A percentile compares a stretch with the other conserved stretches of the same genome.
These are phyloP conservation scores for Conoideocrella luteorostrata DNA, from an alignment of 2,329 filamentous ascomycete genomes.

Conservation along the genomic window DNA sequence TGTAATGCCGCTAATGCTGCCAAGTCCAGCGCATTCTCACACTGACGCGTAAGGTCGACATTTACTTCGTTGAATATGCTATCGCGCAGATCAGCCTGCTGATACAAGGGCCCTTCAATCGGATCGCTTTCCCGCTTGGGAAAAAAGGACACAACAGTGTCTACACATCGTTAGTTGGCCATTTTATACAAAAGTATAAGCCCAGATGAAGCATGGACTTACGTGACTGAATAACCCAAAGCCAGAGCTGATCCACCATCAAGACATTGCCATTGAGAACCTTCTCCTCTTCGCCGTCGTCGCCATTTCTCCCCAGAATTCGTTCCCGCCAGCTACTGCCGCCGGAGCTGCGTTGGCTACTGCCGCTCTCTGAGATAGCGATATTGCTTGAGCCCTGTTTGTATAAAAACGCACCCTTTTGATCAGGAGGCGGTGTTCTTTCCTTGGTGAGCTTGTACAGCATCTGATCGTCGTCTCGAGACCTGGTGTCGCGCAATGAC, in stretches of 20 bases:
- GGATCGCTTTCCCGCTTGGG: conserved; percentile 47
- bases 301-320: conserved; percentile 13
- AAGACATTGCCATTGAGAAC: conserved; percentile 50
- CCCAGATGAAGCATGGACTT: conserved; percentile 19
- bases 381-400: conserved; percentile 24
- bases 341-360: conserved; percentile 16
- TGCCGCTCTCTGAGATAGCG: conserved; percentile 20
- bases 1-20: conserved; percentile 57
- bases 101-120: conserved; percentile 48
- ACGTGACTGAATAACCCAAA: conserved; percentile 52
- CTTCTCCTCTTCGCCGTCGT: conserved; percentile 26
- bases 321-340: conserved; percentile 20
- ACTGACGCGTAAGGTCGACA: conserved; percentile 55
- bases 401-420: conserved; percentile 18
- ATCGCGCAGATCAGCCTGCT: conserved; percentile 55
- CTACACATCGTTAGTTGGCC: conserved; percentile 22
- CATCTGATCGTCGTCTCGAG: conserved; percentile 61
- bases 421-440: conserved; percentile 18
- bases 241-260: conserved; percentile 64
- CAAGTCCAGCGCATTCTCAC: conserved; percentile 55
- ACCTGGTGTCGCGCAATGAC: conserved; percentile 51
- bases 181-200: not conserved
- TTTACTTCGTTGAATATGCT: conserved; percentile 62
- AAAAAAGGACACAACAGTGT: conserved; percentile 49
- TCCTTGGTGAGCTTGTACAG: conserved; percentile 58